Evolutionary conservation across 148 eudicot species (phyloP).

Genomic region (Cornus florida): DNA sequence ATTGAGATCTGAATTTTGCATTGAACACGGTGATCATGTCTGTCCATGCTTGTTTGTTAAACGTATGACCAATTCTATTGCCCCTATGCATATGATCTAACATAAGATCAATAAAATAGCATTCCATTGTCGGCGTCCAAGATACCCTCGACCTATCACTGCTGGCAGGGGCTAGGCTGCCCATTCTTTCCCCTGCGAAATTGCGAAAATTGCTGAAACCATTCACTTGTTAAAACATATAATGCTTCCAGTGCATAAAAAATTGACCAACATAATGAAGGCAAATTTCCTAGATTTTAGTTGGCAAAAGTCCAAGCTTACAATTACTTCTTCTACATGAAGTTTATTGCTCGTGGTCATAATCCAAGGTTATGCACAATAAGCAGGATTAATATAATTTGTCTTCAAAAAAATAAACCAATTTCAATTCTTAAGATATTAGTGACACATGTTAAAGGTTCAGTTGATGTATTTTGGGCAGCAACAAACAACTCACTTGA

Average conservation of each 20-base stretch:
- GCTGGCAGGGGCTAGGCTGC: constrained; percentile 4
- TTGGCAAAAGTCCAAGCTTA: not conserved
- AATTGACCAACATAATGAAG: not conserved
- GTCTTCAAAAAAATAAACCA: not conserved
- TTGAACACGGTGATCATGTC: constrained; percentile 12
- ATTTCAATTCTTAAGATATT: not conserved
- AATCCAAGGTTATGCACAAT: not conserved
- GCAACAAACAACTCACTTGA: not conserved
- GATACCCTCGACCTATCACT: constrained; percentile 1
- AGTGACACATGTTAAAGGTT: not conserved
- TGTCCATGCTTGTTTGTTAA: constrained; percentile 16
- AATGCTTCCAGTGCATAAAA: not conserved
- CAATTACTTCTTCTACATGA: not conserved
- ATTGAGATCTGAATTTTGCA: constrained; percentile 9
- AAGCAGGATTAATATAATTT: not conserved
- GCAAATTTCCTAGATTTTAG: not conserved
- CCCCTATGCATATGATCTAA: constrained; percentile 15
- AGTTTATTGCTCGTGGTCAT: not conserved
- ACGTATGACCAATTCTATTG: constrained; percentile 15
- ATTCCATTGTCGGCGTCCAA: constrained; percentile 18
- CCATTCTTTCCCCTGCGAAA: constrained; percentile 5
- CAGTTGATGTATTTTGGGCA: not conserved
- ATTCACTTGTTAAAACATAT: not conserved
- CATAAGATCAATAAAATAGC: constrained; percentile 16
- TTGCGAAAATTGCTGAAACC: not conserved